Base-by-base conservation (phyloP, 441 rosid genomes). In the Gossypium schwendimanii region DNA sequence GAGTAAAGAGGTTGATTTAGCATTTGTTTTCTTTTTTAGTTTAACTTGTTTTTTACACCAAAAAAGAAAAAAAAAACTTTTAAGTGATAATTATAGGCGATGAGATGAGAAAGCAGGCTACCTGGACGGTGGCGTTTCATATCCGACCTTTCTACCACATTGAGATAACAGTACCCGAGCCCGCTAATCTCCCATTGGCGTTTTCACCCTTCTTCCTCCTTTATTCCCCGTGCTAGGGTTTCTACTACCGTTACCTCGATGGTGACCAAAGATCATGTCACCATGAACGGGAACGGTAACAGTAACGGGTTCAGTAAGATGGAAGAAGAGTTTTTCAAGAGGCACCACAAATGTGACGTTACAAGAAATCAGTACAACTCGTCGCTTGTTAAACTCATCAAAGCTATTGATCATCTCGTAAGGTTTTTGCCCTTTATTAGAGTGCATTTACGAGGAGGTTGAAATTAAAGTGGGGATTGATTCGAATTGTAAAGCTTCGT, bases 361-460 rank as follows among this genome's bases (percentile, higher is more conserved):
- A 75, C 75, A 18, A 88, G 85, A 54, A 74, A 88, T 55, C 96
- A 93, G 87, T 93, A 94, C 75, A 77, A 89, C 31, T 89, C 97
- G 55, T 82, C 87, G 76, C 83, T 91, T 39, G 85, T 87, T 70
- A 89, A 85, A 80, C 96, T 91, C 84, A 85, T 93, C 82, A 89
- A 83, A 77, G 97, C 97, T 74, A 97, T 97, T 63, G 77, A 87
- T 73, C 85, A 83, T 78, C 87, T 91, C 49, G 96, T 93, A 80
- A 55, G 75, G 8, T 31, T 33, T 21, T 36, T 4, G 0, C 31
- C 31, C 31, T 26, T 28, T 28, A 4, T 28, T 28, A 28, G 33
- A 28, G 33, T 28, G 33, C 33, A 28, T 28, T 28, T 28, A 28
- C 1, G 6, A 28, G 6, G 33, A 28, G 33, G 33, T 28, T 28